Evolutionary conservation across 2,329 filamentous ascomycete genomes (phyloP).

Genomic region (Raffaelea arxii): DNA sequence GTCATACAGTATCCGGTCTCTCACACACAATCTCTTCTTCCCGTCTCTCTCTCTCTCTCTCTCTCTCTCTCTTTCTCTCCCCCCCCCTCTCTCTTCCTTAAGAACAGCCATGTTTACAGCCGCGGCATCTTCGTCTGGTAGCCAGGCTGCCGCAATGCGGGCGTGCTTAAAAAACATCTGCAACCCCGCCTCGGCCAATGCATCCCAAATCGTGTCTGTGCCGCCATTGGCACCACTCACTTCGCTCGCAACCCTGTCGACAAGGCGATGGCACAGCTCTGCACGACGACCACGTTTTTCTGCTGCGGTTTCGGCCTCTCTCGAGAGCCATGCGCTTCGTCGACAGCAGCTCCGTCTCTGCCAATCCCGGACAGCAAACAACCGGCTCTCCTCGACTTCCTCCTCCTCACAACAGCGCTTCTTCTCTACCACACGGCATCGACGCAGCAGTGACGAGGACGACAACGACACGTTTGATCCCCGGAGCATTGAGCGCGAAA

Average conservation of each 20-base stretch:
- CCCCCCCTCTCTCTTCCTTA: background rate
- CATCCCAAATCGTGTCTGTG: too few species aligned
- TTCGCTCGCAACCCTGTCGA: background rate
- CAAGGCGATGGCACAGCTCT: background rate
- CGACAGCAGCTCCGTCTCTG: background rate
- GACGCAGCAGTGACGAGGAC: constrained; percentile 16
- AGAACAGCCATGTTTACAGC: background rate
- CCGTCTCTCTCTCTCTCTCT: background rate
- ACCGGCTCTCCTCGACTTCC: background rate
- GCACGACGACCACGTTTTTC: background rate
- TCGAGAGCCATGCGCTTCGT: background rate
- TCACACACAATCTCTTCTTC: background rate
- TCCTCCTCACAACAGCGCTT: constrained; percentile 6
- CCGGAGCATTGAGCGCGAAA: constrained; percentile 67
- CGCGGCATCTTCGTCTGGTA: background rate
- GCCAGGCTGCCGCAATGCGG: constrained; percentile 2
- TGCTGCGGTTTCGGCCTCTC: background rate
- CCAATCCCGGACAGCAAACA: background rate
- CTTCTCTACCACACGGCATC: constrained; percentile 17
- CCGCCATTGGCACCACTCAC: too few species aligned
- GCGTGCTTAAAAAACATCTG: too few species aligned
- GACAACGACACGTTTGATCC: constrained; percentile 55
- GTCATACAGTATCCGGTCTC: too few species aligned
- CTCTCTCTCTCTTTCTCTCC: background rate
- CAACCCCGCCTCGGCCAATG: too few species aligned